Evolutionary conservation across 2,329 filamentous ascomycete species (phyloP).

Genomic region (Sodiomyces alkalinus): DNA sequence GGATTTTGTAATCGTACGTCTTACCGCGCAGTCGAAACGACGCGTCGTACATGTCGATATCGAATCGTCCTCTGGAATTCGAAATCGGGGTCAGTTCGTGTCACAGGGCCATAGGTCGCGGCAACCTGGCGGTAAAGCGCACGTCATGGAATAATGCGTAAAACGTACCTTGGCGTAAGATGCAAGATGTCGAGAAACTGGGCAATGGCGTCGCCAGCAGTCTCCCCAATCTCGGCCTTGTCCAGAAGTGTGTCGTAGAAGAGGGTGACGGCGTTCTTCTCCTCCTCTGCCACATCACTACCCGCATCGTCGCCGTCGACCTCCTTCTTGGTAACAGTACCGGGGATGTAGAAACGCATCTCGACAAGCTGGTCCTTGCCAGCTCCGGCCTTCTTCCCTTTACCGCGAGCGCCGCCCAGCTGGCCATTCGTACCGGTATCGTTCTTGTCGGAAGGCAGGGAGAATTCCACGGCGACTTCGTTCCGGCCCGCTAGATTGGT

Average conservation of each 20-base stretch:
- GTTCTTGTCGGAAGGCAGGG: slow-evolving; percentile 54
- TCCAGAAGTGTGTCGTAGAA: slow-evolving; percentile 98
- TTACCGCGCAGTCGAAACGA: slow-evolving; percentile 96
- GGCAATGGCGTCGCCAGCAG: slow-evolving; percentile 94
- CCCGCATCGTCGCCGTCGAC: slow-evolving; percentile 58
- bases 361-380: slow-evolving; percentile 89
- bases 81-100: no score
- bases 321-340: slow-evolving; percentile 68
- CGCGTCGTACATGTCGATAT: slow-evolving; percentile 98
- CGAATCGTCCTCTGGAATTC: slow-evolving; percentile 98
- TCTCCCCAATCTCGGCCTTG: slow-evolving; percentile 97
- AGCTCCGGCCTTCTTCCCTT: slow-evolving; percentile 79
- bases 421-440: slow-evolving; percentile 61
- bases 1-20: slow-evolving; percentile 99
- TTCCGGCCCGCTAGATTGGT: slow-evolving; percentile 96
- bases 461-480: slow-evolving; percentile 91
- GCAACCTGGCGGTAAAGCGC: slow-evolving; percentile 11
- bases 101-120: no score
- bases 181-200: slow-evolving; percentile 95
- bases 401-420: slow-evolving; percentile 55
- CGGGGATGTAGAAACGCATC: slow-evolving; percentile 98
- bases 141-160: slow-evolving; percentile 5
- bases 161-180: slow-evolving; percentile 68
- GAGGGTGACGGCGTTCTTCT: slow-evolving; percentile 90
- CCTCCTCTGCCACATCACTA: slow-evolving; percentile 54